These are phyloP conservation scores for Lepidium didymum DNA, from an alignment of 345 rosid genomes.

Conservation along the genomic window DNA sequence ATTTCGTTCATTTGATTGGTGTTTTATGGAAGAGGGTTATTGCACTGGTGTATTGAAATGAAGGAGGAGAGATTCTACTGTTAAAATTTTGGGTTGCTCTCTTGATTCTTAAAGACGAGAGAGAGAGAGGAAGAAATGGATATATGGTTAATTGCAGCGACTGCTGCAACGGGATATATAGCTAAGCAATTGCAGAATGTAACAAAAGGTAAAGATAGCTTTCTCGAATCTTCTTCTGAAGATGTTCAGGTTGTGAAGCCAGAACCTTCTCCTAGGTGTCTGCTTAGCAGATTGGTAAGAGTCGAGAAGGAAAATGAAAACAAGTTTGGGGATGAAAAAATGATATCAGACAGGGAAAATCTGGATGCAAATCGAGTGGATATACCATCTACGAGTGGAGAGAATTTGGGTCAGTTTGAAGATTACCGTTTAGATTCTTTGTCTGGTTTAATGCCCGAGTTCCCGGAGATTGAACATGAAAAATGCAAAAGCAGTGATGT, in stretches of 20 bases:
- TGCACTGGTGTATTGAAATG: neutral
- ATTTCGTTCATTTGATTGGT: neutral
- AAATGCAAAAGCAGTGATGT: neutral
- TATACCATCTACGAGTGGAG: conserved; percentile 36
- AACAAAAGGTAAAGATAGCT: conserved; percentile 30
- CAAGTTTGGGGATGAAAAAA: conserved; percentile 7
- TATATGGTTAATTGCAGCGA: conserved; percentile 63
- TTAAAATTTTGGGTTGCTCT: neutral
- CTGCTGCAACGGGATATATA: conserved; percentile 75
- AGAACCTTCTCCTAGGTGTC: conserved; percentile 14
- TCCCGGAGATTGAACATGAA: conserved; percentile 6
- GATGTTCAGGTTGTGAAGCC: conserved; percentile 8
- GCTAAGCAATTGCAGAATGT: conserved; percentile 49
- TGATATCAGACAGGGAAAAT: neutral
- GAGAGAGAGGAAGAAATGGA: conserved; percentile 44
- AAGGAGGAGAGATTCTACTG: neutral
- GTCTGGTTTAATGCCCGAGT: conserved; percentile 9
- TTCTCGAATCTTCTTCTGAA: conserved; percentile 14
- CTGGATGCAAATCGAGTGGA: conserved; percentile 29
- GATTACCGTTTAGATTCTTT: conserved; percentile 28
- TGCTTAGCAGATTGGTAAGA: conserved; percentile 11
- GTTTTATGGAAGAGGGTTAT: conserved; percentile 5
- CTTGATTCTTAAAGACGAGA: conserved; percentile 2
- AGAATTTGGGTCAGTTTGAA: conserved; percentile 20
- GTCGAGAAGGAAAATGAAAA: neutral